Conservation (phyloP, 2,329 filamentous ascomycete species). For the Fusarium coffeatum region DNA sequence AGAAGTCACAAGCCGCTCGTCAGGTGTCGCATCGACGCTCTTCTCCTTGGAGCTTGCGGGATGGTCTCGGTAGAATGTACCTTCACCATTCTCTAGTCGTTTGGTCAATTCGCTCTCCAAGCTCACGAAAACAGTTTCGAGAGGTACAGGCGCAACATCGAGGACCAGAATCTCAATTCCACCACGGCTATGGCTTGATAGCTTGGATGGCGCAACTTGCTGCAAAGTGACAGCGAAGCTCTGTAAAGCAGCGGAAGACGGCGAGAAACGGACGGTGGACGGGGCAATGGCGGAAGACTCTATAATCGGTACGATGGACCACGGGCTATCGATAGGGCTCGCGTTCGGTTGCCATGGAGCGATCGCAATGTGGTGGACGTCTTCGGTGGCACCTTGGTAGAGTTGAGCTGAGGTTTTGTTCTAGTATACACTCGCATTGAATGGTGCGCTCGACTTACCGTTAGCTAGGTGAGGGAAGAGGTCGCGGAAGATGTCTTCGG, state of each 20-base stretch:
- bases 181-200: conserved; percentile 76
- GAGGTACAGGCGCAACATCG: conserved; percentile 80
- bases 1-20: conserved; percentile 71
- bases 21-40: conserved; percentile 54
- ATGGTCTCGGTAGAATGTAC: conserved; percentile 79
- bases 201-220: conserved; percentile 78
- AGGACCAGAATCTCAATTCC: conserved; percentile 87
- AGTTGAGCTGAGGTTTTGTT: conserved; percentile 15
- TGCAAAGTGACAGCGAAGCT: conserved; percentile 80
- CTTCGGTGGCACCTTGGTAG: conserved; percentile 44
- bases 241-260: conserved; percentile 78
- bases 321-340: conserved; percentile 72
- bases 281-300: conserved; percentile 73
- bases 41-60: conserved; percentile 57
- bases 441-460: conserved; percentile 56
- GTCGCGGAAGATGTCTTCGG: conserved; percentile 85
- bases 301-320: conserved; percentile 86
- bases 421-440: background rate
- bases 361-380: conserved; percentile 74
- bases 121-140: conserved; percentile 89
- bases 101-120: conserved; percentile 84
- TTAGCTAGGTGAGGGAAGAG: conserved; percentile 74
- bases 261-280: conserved; percentile 83
- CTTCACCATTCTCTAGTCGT: conserved; percentile 84
- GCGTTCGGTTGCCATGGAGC: conserved; percentile 76